Conservation (phyloP, 2,329 filamentous ascomycete species). For the Teratosphaeria viscida region DNA sequence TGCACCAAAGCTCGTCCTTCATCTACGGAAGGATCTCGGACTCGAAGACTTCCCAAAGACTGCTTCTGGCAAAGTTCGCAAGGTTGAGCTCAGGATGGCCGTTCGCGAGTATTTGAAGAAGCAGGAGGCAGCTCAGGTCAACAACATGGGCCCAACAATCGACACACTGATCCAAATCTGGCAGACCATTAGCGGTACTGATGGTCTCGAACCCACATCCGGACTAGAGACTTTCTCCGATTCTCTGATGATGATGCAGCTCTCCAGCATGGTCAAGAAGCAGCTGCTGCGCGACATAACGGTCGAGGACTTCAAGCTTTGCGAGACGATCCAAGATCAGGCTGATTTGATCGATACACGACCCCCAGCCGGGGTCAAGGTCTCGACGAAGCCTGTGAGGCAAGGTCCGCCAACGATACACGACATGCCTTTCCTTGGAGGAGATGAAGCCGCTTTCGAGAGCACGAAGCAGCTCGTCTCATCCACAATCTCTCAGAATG, state of each 20-base stretch:
- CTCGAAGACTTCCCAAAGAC: slow-evolving; percentile 32
- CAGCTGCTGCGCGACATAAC: slow-evolving; percentile 22
- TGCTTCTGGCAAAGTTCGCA: slow-evolving; percentile 37
- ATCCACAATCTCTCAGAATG: slow-evolving; percentile 13
- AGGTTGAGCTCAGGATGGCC: slow-evolving; percentile 25
- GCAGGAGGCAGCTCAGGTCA: slow-evolving; percentile 13
- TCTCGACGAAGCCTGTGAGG: slow-evolving; percentile 10
- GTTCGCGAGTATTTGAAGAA: slow-evolving; percentile 21
- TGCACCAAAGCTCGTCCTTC: slow-evolving; percentile 32
- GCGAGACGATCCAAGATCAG: slow-evolving; percentile 22
- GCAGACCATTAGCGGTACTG: slow-evolving; percentile 22
- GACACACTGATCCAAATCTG: slow-evolving; percentile 22
- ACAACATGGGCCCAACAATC: slow-evolving; percentile 19
- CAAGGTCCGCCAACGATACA: slow-evolving; percentile 19
- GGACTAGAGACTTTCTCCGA: slow-evolving; percentile 21
- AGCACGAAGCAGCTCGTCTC: slow-evolving; percentile 15
- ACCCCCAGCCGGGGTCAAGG: slow-evolving; percentile 7
- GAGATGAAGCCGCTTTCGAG: slow-evolving; percentile 16
- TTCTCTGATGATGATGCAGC: slow-evolving; percentile 27
- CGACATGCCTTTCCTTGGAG: slow-evolving; percentile 20
- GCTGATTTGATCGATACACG: slow-evolving; percentile 20
- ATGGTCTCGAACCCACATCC: slow-evolving; percentile 13
- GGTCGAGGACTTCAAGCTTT: slow-evolving; percentile 24
- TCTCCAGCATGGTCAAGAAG: slow-evolving; percentile 24
- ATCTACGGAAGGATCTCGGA: slow-evolving; percentile 30